Evolutionary conservation across 78 protist species (phyloP).

Genomic region (Creolimax fragrantissima): DNA sequence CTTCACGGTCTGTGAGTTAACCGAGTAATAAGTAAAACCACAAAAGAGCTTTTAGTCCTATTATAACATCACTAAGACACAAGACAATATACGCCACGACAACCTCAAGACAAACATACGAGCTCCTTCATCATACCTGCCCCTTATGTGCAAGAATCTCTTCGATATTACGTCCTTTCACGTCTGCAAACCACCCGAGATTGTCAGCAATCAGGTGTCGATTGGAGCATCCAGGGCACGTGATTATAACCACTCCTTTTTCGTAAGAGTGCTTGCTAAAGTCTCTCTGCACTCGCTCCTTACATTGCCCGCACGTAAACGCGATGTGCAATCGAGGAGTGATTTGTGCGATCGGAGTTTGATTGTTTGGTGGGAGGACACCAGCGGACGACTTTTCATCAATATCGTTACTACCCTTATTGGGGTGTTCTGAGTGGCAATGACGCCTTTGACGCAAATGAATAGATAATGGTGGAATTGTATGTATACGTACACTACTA

Average conservation of each 20-base stretch:
- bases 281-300: background rate
- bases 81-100: no score
- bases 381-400: no score
- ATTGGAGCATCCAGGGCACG: slow-evolving; percentile 12
- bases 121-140: background rate
- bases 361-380: no score
- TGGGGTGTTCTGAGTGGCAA: no score
- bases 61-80: no score
- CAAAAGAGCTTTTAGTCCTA: no score
- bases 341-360: background rate
- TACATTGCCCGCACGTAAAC: slow-evolving; percentile 8
- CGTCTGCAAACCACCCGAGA: slow-evolving; percentile 18
- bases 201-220: slow-evolving; percentile 21
- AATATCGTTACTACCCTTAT: no score
- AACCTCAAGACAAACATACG: background rate
- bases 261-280: slow-evolving; percentile 6
- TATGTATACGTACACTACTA: no score
- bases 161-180: slow-evolving; percentile 10
- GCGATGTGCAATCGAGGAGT: background rate
- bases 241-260: slow-evolving; percentile 11
- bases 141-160: background rate
- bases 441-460: no score
- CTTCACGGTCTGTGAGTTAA: no score
- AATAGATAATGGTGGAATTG: no score
- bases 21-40: no score